phyloP scores from a whole-genome alignment of 805 yeast genomes.

The Kodamaea neixiangensis region DNA sequence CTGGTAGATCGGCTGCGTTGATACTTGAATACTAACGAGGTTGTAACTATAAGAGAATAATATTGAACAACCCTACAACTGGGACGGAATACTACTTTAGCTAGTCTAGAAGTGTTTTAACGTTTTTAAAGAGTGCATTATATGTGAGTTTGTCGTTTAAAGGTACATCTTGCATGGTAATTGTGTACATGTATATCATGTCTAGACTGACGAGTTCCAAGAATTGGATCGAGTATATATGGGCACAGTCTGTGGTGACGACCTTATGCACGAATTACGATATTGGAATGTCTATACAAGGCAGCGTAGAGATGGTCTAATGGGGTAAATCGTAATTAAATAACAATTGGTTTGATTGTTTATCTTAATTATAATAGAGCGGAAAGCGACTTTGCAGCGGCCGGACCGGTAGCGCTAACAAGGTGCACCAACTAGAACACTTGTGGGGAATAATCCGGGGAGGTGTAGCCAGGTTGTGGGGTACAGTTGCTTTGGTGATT shows the following conservation, averaged over 20 bases:
- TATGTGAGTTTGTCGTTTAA: neutral
- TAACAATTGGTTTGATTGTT: neutral
- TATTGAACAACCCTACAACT: neutral
- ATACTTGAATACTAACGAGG: neutral
- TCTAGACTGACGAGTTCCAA: too few species aligned
- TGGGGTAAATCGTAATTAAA: neutral
- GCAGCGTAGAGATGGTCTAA: too few species aligned
- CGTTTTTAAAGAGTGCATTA: neutral
- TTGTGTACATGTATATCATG: neutral
- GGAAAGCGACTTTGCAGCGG: neutral
- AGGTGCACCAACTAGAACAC: neutral
- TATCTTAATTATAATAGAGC: too few species aligned
- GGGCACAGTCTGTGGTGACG: neutral
- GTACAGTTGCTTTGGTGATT: neutral
- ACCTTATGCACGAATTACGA: neutral
- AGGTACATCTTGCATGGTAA: neutral
- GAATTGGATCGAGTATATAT: too few species aligned
- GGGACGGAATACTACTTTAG: neutral
- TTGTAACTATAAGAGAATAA: neutral
- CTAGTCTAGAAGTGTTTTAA: neutral
- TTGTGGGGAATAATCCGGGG: neutral
- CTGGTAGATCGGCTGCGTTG: neutral
- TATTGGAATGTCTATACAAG: neutral
- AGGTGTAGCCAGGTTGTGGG: neutral
- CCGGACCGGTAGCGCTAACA: neutral